A percentile compares a stretch with the other conserved stretches of the same genome.
Evolutionary conservation across 208 protist species (phyloP).

Genomic region (Polymyxa betae): DNA sequence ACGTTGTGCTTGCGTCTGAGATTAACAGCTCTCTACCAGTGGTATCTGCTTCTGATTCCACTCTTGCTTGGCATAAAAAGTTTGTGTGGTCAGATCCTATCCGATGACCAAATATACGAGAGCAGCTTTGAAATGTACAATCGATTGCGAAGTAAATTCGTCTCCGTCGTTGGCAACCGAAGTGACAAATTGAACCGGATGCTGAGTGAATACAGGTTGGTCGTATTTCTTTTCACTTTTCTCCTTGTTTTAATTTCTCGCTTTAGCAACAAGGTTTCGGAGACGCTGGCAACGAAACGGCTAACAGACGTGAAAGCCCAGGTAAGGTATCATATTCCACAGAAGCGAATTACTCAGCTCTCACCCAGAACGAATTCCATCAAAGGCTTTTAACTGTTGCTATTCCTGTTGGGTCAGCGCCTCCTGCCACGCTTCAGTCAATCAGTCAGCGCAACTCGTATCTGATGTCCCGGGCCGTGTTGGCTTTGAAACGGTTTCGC

Average conservation of each 20-base stretch:
- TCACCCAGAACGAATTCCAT: too few species aligned
- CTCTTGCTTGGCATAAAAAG: background rate
- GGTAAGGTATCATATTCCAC: too few species aligned
- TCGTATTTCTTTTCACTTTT: background rate
- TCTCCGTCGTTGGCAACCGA: background rate
- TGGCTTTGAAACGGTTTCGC: conserved; percentile 36
- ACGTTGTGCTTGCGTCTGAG: background rate
- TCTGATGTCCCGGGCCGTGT: conserved; percentile 36
- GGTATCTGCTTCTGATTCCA: too few species aligned
- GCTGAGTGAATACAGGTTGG: conserved; percentile 12
- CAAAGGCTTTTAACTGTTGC: too few species aligned
- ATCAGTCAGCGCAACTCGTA: conserved; percentile 1
- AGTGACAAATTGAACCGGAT: background rate
- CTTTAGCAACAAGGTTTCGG: background rate
- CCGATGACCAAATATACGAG: background rate
- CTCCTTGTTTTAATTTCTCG: background rate
- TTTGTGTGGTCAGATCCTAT: background rate
- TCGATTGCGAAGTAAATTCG: background rate
- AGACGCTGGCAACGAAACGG: background rate
- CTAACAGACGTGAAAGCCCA: background rate
- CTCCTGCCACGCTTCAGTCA: background rate
- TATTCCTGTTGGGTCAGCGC: background rate
- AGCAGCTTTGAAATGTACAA: background rate
- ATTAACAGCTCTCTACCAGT: background rate
- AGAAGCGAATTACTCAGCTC: too few species aligned